Percentiles rank a stretch among this genome's conserved stretches.
These are phyloP conservation scores for Neopestalotiopsis rosae DNA, from an alignment of 2,329 filamentous ascomycete species.

Conservation along the genomic window DNA sequence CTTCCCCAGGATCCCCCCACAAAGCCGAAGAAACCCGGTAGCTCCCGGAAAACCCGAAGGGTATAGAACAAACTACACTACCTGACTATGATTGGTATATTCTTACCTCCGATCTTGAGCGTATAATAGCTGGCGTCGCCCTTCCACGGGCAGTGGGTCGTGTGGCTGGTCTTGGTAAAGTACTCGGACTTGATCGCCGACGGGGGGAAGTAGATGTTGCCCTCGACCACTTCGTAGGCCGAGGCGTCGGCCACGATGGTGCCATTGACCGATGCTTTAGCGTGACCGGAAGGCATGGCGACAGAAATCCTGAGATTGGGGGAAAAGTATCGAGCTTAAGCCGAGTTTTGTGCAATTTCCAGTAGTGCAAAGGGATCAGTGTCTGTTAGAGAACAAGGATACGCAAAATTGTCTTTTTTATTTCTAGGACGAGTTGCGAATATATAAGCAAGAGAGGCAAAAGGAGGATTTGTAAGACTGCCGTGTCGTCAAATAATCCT, in stretches of 20 bases:
- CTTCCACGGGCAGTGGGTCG: constrained; percentile 62
- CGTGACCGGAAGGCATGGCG: constrained; percentile 38
- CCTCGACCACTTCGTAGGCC: constrained; percentile 62
- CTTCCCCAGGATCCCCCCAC: not conserved
- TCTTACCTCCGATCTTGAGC: constrained; percentile 51
- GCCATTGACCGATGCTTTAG: constrained; percentile 52
- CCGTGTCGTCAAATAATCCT: not conserved
- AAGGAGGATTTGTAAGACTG: not conserved
- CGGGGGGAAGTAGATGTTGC: constrained; percentile 62
- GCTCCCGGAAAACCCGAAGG: too few species aligned
- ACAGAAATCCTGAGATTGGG: not conserved
- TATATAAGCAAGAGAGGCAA: not conserved
- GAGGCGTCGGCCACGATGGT: constrained; percentile 54
- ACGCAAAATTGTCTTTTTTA: not conserved
- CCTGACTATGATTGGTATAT: too few species aligned
- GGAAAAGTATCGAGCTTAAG: not conserved
- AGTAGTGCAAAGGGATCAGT: not conserved
- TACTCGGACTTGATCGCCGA: constrained; percentile 48
- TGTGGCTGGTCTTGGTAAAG: constrained; percentile 50
- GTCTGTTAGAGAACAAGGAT: not conserved
- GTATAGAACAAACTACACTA: too few species aligned
- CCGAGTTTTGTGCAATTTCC: too few species aligned
- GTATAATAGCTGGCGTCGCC: constrained; percentile 63
- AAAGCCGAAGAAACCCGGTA: not conserved
- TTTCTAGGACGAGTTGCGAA: not conserved